Evolutionary conservation across 2,329 filamentous ascomycete species (phyloP).

Genomic region (Pseudogymnoascus sp.): DNA sequence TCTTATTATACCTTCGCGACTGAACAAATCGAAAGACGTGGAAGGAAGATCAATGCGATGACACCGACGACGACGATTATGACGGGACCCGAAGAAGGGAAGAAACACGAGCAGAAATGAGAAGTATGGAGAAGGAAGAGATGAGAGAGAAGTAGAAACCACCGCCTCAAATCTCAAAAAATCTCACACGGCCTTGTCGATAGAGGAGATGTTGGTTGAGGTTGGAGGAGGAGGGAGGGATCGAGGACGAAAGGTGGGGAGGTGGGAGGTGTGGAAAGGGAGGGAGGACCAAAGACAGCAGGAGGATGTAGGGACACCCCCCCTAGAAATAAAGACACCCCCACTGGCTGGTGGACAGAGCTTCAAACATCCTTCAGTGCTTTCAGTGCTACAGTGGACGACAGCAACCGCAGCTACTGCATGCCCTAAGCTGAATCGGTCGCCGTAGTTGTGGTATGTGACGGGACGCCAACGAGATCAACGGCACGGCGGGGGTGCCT

Average conservation of each 20-base stretch:
- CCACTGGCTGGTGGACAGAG: neutral
- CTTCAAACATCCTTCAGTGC: neutral
- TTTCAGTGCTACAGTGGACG: neutral
- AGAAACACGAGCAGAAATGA: conserved; percentile 10
- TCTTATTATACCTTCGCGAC: conserved; percentile 2
- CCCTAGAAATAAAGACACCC: neutral
- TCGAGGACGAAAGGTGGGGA: conserved; percentile 6
- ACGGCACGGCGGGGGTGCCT: neutral
- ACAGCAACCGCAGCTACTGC: neutral
- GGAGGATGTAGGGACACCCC: neutral
- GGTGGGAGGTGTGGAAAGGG: conserved; percentile 4
- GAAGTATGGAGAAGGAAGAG: conserved; percentile 3
- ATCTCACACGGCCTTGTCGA: conserved; percentile 6
- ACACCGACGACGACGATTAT: conserved; percentile 7
- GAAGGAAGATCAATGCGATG: conserved; percentile 9
- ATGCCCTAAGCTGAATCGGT: neutral
- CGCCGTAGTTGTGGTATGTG: neutral
- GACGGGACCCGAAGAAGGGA: neutral
- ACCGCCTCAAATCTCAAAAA: conserved; percentile 2
- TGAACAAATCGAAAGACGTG: conserved; percentile 9
- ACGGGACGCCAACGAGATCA: neutral
- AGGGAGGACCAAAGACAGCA: conserved; percentile 3
- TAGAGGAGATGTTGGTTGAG: neutral
- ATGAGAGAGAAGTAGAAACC: conserved; percentile 7
- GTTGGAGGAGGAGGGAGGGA: neutral